These are phyloP conservation scores for Coemansia umbellata DNA, from an alignment of 192 early-diverging fungal genomes.

Conservation along the genomic window DNA sequence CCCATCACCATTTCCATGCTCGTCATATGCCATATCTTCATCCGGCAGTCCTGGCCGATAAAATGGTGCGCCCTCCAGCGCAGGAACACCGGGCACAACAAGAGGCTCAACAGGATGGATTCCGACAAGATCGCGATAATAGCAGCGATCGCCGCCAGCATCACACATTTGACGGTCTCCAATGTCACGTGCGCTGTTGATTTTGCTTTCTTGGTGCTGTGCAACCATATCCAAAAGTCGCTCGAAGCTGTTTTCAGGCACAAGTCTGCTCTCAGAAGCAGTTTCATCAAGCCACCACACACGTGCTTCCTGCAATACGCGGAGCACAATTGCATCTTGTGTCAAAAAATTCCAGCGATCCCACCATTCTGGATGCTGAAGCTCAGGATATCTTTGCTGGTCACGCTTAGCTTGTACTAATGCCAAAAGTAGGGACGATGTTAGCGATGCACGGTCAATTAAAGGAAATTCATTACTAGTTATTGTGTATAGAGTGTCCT, in stretches of 20 bases:
- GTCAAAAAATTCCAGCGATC: slow-evolving; percentile 45
- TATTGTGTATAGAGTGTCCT: slow-evolving; percentile 67
- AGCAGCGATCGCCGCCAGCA: slow-evolving; percentile 14
- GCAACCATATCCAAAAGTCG: slow-evolving; percentile 19
- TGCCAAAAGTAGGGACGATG: slow-evolving; percentile 42
- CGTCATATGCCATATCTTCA: background rate
- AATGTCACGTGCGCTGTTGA: background rate
- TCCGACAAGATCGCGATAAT: slow-evolving; percentile 23
- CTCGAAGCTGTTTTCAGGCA: slow-evolving; percentile 24
- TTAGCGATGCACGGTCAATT: slow-evolving; percentile 43
- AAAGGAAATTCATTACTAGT: slow-evolving; percentile 64
- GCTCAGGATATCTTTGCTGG: slow-evolving; percentile 41
- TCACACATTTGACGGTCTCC: slow-evolving; percentile 4
- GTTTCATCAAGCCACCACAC: slow-evolving; percentile 29
- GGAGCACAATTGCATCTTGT: slow-evolving; percentile 33
- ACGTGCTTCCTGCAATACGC: slow-evolving; percentile 43
- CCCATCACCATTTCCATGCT: background rate
- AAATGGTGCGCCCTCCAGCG: slow-evolving; percentile 18
- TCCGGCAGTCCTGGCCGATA: slow-evolving; percentile 15
- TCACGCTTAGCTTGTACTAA: slow-evolving; percentile 30
- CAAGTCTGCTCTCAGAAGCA: slow-evolving; percentile 1
- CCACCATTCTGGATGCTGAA: slow-evolving; percentile 42
- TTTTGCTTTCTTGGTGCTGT: slow-evolving; percentile 3
- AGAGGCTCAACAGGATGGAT: slow-evolving; percentile 25
- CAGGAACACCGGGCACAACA: slow-evolving; percentile 1